Conservation (phyloP, 2,329 filamentous ascomycete genomes). For the Xenoacremonium recifei region DNA sequence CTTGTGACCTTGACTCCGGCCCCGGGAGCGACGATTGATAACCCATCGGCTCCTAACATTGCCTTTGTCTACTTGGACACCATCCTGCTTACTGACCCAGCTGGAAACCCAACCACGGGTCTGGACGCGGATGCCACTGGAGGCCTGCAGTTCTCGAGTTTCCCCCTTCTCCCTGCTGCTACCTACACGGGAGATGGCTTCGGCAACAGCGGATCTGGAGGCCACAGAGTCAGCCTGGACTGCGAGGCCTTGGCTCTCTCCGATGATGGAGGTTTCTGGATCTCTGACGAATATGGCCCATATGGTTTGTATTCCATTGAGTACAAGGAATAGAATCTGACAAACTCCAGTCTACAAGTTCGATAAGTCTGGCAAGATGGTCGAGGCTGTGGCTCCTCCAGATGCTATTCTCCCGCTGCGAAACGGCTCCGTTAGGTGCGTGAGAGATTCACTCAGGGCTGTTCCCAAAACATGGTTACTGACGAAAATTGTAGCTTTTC, state of each 20-base stretch:
- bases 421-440: slow-evolving; percentile 46
- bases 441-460: too few relatives aligned
- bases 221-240: slow-evolving; percentile 60
- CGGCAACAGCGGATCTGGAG: slow-evolving; percentile 58
- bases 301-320: too few relatives aligned
- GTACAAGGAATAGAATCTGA: too few relatives aligned
- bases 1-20: slow-evolving; percentile 56
- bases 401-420: slow-evolving; percentile 62
- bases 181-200: slow-evolving; percentile 68
- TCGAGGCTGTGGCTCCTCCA: slow-evolving; percentile 62
- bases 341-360: slow-evolving; percentile 76
- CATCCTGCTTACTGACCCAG: slow-evolving; percentile 61
- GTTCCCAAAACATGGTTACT: not conserved
- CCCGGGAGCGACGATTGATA: slow-evolving; percentile 46
- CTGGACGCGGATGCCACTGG: slow-evolving; percentile 59
- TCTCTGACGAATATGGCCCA: slow-evolving; percentile 69
- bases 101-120: slow-evolving; percentile 61
- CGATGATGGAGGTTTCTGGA: slow-evolving; percentile 62
- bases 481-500: slow-evolving; percentile 49
- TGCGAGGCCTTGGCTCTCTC: slow-evolving; percentile 65
- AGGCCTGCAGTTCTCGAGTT: slow-evolving; percentile 53
- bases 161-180: slow-evolving; percentile 60
- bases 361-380: slow-evolving; percentile 54
- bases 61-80: slow-evolving; percentile 62
- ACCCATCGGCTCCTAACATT: slow-evolving; percentile 59